Evolutionary conservation across 345 rosid species (phyloP).

Genomic region (Eucalyptus tenuipes): DNA sequence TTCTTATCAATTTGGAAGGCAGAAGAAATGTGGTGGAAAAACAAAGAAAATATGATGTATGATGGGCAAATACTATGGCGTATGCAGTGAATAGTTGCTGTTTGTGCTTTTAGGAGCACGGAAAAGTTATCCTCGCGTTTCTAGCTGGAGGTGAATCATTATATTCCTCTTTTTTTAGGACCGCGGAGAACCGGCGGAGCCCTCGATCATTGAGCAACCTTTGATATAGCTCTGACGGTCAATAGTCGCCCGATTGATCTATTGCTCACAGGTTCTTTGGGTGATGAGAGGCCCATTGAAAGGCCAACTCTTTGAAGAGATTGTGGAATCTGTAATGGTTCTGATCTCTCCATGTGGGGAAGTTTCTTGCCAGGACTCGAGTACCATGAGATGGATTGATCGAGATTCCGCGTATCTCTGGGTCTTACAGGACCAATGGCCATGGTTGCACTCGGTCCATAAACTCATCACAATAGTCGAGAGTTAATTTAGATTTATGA

Average conservation of each 20-base stretch:
- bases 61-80: neutral
- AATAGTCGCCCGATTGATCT: neutral
- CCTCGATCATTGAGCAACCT: neutral
- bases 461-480: neutral
- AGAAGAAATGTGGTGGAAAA: neutral
- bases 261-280: neutral
- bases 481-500: neutral
- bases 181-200: neutral
- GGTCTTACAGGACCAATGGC: neutral
- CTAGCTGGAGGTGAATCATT: too few species aligned
- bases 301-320: neutral
- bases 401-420: neutral
- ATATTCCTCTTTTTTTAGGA: too few species aligned
- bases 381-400: neutral
- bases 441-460: neutral
- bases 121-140: too few species aligned
- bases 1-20: neutral
- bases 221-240: neutral
- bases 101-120: neutral
- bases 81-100: neutral
- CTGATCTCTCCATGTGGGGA: neutral
- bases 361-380: neutral
- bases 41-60: neutral
- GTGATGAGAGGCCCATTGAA: neutral
- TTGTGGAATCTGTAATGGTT: neutral